phyloP scores from a whole-genome alignment of 441 rosid genomes.

The Corymbia citriodora region DNA sequence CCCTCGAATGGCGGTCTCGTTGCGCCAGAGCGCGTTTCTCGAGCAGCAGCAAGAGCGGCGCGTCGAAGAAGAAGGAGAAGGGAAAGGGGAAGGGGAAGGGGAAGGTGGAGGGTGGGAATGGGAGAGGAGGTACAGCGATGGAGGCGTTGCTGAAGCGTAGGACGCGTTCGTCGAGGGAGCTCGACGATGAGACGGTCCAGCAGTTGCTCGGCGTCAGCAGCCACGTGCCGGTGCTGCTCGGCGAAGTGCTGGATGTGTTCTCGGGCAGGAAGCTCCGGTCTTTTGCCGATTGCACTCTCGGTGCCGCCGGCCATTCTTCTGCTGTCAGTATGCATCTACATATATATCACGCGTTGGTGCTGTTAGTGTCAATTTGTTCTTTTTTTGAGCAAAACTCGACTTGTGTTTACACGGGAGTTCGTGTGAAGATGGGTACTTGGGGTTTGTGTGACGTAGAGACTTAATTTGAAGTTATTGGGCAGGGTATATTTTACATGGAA shows the following conservation, averaged over 20 bases:
- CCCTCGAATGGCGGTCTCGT: neutral
- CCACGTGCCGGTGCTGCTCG: constrained; percentile 85
- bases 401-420: neutral
- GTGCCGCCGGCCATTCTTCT: constrained; percentile 91
- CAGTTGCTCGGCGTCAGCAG: constrained; percentile 9
- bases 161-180: constrained; percentile 73
- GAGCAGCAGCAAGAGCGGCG: neutral
- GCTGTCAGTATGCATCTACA: constrained; percentile 39
- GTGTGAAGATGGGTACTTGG: neutral
- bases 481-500: neutral
- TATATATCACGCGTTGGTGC: neutral
- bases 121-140: neutral
- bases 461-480: neutral
- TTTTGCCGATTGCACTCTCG: constrained; percentile 89
- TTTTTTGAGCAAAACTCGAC: neutral
- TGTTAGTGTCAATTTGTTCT: neutral
- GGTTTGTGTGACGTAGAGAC: neutral
- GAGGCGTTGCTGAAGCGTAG: constrained; percentile 60
- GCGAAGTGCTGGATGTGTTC: constrained; percentile 85
- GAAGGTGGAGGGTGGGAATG: neutral
- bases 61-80: neutral
- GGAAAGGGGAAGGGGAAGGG: neutral
- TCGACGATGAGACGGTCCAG: constrained; percentile 23
- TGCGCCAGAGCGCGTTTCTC: neutral
- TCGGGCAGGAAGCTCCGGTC: constrained; percentile 25